phyloP scores from a whole-genome alignment of 1,284 basidiomycete species.

The Puccinia horiana region DNA sequence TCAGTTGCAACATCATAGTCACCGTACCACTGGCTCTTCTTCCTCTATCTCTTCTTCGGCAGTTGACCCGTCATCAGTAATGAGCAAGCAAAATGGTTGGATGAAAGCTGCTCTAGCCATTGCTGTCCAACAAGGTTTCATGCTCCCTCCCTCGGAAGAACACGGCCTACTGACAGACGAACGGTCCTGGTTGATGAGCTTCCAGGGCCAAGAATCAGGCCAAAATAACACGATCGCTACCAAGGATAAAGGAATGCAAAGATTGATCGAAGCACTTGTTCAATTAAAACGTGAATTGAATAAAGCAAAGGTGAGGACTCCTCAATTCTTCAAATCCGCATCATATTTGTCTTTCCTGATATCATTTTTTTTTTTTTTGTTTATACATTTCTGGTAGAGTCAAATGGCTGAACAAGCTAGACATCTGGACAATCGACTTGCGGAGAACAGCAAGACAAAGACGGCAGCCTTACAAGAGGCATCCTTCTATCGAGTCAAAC shows the following conservation, averaged over 20 bases:
- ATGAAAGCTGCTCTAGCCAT: slow-evolving; percentile 78
- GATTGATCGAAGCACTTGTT: slow-evolving; percentile 57
- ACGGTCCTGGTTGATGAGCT: slow-evolving; percentile 48
- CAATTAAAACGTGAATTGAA: slow-evolving; percentile 54
- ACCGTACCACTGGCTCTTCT: slow-evolving; percentile 7
- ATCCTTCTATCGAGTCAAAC: slow-evolving; percentile 91
- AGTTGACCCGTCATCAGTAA: slow-evolving; percentile 64
- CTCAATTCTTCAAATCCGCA: slow-evolving; percentile 45
- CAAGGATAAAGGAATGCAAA: slow-evolving; percentile 57
- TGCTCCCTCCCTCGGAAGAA: slow-evolving; percentile 64
- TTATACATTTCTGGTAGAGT: slow-evolving; percentile 63
- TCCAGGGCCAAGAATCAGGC: slow-evolving; percentile 21
- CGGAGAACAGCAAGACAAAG: slow-evolving; percentile 77
- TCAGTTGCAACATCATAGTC: background rate
- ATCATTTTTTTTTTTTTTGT: background rate
- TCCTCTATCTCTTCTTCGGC: slow-evolving; percentile 3
- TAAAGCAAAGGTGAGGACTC: slow-evolving; percentile 60
- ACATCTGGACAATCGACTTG: slow-evolving; percentile 73
- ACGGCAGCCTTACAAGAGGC: slow-evolving; percentile 86
- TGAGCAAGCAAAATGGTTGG: slow-evolving; percentile 79
- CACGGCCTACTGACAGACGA: slow-evolving; percentile 52
- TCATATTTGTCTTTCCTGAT: background rate
- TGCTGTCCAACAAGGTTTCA: slow-evolving; percentile 78
- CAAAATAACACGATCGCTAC: background rate
- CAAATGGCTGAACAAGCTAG: slow-evolving; percentile 74